Percentiles rank a stretch among this genome's conserved stretches.
phyloP scores from a whole-genome alignment of 1,284 basidiomycete species.

The Ustilago tritici region DNA sequence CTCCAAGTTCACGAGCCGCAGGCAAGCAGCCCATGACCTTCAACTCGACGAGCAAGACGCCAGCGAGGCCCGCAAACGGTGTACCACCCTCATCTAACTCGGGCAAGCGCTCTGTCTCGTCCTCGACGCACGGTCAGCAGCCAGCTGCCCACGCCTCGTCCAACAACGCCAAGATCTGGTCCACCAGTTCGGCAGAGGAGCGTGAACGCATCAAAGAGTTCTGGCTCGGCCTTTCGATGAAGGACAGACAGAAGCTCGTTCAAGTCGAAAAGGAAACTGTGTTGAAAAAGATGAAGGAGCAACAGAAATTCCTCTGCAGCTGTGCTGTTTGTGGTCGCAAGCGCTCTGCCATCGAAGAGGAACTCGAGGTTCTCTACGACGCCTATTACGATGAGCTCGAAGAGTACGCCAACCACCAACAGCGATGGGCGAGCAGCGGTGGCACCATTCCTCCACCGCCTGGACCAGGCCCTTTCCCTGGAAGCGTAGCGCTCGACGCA shows the following conservation, averaged over 20 bases:
- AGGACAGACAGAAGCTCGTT: constrained; percentile 88
- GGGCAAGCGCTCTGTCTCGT: constrained; percentile 73
- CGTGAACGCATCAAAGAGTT: constrained; percentile 96
- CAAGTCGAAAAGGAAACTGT: constrained; percentile 98
- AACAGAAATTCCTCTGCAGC: constrained; percentile 93
- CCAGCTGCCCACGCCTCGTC: constrained; percentile 21
- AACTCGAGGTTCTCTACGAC: constrained; percentile 98
- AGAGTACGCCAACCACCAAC: constrained; percentile 96
- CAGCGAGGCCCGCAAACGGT: constrained; percentile 65
- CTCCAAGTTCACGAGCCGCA: constrained; percentile 77
- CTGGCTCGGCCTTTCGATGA: constrained; percentile 89
- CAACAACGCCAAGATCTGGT: constrained; percentile 57
- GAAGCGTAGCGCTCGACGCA: constrained; percentile 89
- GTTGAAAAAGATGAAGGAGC: constrained; percentile 97
- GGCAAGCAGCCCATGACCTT: constrained; percentile 80
- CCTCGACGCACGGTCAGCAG: constrained; percentile 46
- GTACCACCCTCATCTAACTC: constrained; percentile 70
- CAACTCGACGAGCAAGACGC: constrained; percentile 53
- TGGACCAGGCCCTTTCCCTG: constrained; percentile 97
- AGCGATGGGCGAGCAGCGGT: constrained; percentile 87
- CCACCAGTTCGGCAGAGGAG: constrained; percentile 90
- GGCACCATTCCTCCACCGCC: constrained; percentile 88
- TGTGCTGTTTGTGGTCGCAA: constrained; percentile 98
- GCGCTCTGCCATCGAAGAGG: constrained; percentile 96
- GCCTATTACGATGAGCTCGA: constrained; percentile 99